Base-by-base conservation (phyloP, 129 eudicot genomes). In the Centrapalus pauciflorus region DNA sequence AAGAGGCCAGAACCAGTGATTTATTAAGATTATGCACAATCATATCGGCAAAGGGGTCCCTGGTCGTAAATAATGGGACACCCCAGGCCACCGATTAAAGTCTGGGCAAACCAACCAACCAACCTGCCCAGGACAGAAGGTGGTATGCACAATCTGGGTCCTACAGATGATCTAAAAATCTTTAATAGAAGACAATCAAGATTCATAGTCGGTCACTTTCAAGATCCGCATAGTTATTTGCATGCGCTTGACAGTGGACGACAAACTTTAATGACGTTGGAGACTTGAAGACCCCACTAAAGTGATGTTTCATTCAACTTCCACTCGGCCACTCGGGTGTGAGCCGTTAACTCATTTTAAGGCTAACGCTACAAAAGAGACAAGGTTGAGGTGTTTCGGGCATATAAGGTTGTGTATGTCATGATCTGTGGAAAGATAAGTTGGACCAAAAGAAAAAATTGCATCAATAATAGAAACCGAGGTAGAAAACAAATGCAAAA, bases 131-230 rank as follows among this genome's bases (percentile, higher is more conserved):
- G 28, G 60, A 57, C 58, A 72, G 68, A 48, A 72, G 52, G 60
- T 50, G 37, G 66, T 34, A 48, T n/a, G 34, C 27, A 65, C 56
- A 28, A 76, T 34, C 38, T 60, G 26, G 52, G 50, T 25, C 61
- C 77, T 76, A 40, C 62, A 35, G 64, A 28, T 81, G 57, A 45
- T 35, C 24, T 11, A 61, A 54, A 66, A 11, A 75, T 73, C 79
- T 65, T 56, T 66, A 72, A 62, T 61, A 25, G 4, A 50, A 61
- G 73, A 70, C 67, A 68, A 45, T 50, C 64, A 70, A 69, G 79
- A 81, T 82, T 80, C 80, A 73, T 67, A 60, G 58, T 58, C 57
- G 77, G 80, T 79, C 80, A 43, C 66, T 81, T 79, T 79, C 83
- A 82, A 55, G 58, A 70, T 62, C 80, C 66, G 55, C 74, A 56